Percentiles rank a stretch among this genome's conserved stretches.
These are phyloP conservation scores for Phialemonium atrogriseum DNA, from an alignment of 2,329 filamentous ascomycete genomes.

Conservation along the genomic window DNA sequence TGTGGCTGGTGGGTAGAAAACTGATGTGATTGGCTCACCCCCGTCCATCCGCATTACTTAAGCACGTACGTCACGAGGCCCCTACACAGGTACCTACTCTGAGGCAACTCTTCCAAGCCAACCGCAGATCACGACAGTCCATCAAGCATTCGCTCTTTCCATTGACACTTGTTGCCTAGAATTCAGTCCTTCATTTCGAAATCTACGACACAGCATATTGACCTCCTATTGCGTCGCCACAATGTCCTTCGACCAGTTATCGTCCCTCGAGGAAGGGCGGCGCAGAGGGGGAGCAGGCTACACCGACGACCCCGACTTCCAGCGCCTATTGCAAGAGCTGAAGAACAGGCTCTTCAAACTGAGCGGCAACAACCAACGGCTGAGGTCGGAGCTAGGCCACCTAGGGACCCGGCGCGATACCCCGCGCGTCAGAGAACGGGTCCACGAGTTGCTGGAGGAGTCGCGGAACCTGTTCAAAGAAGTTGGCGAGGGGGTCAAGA, in stretches of 20 bases:
- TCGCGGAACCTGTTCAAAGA: slow-evolving; percentile 82
- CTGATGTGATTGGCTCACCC: no score
- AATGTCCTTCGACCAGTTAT: slow-evolving; percentile 91
- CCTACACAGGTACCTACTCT: no score
- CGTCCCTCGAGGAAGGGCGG: slow-evolving; percentile 71
- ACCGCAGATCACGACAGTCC: no score
- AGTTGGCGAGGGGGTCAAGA: slow-evolving; percentile 89
- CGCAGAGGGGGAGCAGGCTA: slow-evolving; percentile 65
- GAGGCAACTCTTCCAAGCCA: no score
- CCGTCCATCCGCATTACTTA: no score
- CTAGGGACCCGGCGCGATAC: slow-evolving; percentile 89
- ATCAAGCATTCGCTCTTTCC: no score
- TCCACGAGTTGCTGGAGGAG: slow-evolving; percentile 81
- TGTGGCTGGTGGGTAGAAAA: no score
- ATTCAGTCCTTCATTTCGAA: no score
- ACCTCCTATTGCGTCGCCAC: no score
- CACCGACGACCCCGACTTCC: slow-evolving; percentile 87
- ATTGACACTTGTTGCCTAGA: no score
- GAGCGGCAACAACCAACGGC: slow-evolving; percentile 76
- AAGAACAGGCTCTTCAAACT: slow-evolving; percentile 86
- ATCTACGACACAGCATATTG: no score
- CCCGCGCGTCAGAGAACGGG: slow-evolving; percentile 79
- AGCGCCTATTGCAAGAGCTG: slow-evolving; percentile 70
- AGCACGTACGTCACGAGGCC: no score
- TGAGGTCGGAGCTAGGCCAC: slow-evolving; percentile 76